These are phyloP conservation scores for Botryotinia calthae DNA, from an alignment of 2,329 filamentous ascomycete genomes.

Conservation along the genomic window DNA sequence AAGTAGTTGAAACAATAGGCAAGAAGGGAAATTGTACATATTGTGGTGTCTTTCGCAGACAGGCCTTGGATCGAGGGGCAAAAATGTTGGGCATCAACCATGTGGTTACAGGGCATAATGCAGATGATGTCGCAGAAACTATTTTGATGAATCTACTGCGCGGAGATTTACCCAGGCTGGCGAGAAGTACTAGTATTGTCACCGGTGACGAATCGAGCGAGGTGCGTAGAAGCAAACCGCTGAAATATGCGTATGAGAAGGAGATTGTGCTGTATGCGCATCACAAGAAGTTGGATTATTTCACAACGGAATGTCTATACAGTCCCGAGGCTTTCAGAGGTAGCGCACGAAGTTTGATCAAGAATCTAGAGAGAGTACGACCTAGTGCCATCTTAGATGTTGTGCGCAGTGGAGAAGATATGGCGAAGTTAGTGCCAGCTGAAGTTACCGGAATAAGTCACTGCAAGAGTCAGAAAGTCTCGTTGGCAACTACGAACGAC, in stretches of 20 bases:
- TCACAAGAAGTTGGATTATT: conserved; percentile 95
- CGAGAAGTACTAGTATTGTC: conserved; percentile 85
- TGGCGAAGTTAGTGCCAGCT: conserved; percentile 79
- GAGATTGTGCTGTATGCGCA: conserved; percentile 98
- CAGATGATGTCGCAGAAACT: conserved; percentile 95
- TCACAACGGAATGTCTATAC: conserved; percentile 98
- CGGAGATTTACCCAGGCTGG: conserved; percentile 83
- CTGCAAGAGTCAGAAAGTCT: conserved; percentile 47
- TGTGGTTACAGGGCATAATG: conserved; percentile 96
- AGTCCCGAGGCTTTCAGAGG: conserved; percentile 95
- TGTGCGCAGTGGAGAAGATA: conserved; percentile 91
- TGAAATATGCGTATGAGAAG: conserved; percentile 99
- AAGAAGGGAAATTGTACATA: conserved; percentile 99
- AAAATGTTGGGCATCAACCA: conserved; percentile 84
- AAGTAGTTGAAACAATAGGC: conserved; percentile 92
- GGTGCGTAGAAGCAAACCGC: conserved; percentile 90
- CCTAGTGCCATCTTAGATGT: conserved; percentile 95
- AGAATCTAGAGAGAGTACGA: conserved; percentile 88
- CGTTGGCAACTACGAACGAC: conserved; percentile 37
- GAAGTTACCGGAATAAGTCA: conserved; percentile 49
- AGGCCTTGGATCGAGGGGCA: conserved; percentile 89
- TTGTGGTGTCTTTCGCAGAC: conserved; percentile 91
- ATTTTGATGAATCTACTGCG: conserved; percentile 95
- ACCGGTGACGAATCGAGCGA: conserved; percentile 76
- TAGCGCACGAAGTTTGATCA: conserved; percentile 86